phyloP scores from a whole-genome alignment of 352 stramenopile species.

The Lagenidium giganteum region DNA sequence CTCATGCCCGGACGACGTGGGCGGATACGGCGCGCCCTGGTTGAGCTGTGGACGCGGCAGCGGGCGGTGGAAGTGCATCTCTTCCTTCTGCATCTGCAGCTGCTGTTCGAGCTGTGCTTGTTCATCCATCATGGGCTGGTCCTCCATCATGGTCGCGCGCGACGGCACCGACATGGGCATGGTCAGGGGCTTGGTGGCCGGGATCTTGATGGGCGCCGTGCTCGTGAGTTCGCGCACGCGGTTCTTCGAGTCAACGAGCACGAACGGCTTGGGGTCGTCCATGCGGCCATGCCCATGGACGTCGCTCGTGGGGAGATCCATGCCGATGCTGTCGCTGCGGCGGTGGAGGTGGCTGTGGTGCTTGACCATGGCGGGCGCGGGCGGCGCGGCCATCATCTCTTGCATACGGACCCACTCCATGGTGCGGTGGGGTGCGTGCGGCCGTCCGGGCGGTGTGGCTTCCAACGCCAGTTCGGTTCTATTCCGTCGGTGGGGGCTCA shows the following conservation, averaged over 20 bases:
- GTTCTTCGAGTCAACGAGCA: conserved; percentile 68
- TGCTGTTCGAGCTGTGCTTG: conserved; percentile 69
- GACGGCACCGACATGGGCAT: background rate
- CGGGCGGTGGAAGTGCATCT: conserved; percentile 73
- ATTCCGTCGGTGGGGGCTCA: too few species aligned
- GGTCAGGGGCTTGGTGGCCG: background rate
- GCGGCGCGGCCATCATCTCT: background rate
- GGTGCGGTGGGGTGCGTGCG: too few species aligned
- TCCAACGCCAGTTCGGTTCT: too few species aligned
- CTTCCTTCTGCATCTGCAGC: conserved; percentile 65
- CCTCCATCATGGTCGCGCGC: conserved; percentile 13
- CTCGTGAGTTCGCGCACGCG: conserved; percentile 64
- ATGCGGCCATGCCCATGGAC: conserved; percentile 3
- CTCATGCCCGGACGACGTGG: conserved; percentile 13
- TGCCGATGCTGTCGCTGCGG: too few species aligned
- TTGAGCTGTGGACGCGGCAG: conserved; percentile 33
- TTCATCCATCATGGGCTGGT: conserved; percentile 25
- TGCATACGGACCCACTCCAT: conserved; percentile 19
- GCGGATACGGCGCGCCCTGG: conserved; percentile 22
- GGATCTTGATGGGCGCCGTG: conserved; percentile 8
- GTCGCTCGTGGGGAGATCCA: too few species aligned
- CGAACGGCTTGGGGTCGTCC: conserved; percentile 29
- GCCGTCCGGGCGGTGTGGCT: too few species aligned
- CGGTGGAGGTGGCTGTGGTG: too few species aligned
- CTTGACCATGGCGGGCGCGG: too few species aligned